Conservation (phyloP, 257 asterid genomes). For the Przewalskia tangutica region DNA sequence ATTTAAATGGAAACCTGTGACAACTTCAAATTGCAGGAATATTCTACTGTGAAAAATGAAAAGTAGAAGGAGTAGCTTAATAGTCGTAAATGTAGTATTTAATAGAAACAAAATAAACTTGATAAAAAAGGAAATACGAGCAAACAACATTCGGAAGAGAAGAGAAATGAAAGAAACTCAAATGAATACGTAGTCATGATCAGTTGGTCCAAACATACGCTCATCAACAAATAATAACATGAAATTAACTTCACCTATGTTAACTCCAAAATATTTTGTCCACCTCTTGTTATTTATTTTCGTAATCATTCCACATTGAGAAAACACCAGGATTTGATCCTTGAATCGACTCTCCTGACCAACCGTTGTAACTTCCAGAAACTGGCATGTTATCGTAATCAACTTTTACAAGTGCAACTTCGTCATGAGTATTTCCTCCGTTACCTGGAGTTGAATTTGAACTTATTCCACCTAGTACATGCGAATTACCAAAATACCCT, state of each 20-base stretch:
- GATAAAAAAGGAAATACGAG: background rate
- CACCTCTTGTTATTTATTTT: background rate
- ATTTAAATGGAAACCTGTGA: background rate
- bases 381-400: slow-evolving; percentile 54
- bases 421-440: slow-evolving; percentile 31
- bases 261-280: background rate
- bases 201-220: background rate
- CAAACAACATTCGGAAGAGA: background rate
- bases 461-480: slow-evolving; percentile 29
- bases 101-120: background rate
- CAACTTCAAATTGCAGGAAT: no score
- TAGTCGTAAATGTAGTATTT: background rate
- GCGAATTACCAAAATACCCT: slow-evolving; percentile 34
- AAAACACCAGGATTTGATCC: slow-evolving; percentile 47
- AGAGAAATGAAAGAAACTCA: background rate
- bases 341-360: slow-evolving; percentile 57
- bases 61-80: background rate
- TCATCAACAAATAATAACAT: background rate
- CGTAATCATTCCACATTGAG: slow-evolving; percentile 67
- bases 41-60: no score
- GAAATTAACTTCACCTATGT: background rate
- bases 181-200: background rate
- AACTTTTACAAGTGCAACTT: slow-evolving; percentile 52
- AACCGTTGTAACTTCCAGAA: slow-evolving; percentile 35
- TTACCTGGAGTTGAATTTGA: slow-evolving; percentile 22